Base-by-base conservation (phyloP, 1,139 yeast genomes). In the Oligophagozyma castellii region DNA sequence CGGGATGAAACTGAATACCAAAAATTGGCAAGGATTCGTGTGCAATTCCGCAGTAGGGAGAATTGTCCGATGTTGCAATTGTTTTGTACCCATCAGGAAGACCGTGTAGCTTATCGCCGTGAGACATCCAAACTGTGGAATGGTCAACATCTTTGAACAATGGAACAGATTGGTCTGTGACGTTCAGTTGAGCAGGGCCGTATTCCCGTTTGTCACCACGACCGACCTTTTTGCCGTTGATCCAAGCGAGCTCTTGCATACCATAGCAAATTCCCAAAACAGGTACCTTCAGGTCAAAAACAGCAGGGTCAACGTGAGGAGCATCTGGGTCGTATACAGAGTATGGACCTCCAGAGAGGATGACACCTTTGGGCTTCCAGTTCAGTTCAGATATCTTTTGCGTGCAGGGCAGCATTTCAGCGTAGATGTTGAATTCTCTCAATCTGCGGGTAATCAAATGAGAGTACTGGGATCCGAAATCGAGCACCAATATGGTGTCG, bases 1-100 rank as follows among this genome's bases (percentile, higher is more conserved):
- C 99, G 28, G 99, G 99, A 62, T 89, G 99, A 74, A 89, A 89
- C 64, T 89, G 99, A 48, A 89, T 80, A 56, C 98, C 99, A 59
- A 66, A 89, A 50, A 89, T 84, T 37, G 62, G 59, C 48, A 79
- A 73, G 32, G 64, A 53, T 53, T 69, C 73, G 59, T 84, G 76
- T 35, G 86, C 73, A 55, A 89, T 77, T 52, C 93, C 96, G 47
- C 95, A 93, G 62, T 56, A 92, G 31, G 98, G 98, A 26, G 96
- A 86, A 70, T 89, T 89, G 43, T 69, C 80, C 29, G 95, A 78
- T 29, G 84, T 74, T 29, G 96, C 99, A 37, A 86, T 86, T 37
- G 79, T 72, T 57, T 76, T 73, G 70, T 72, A 89, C 22, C 93
- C 95, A 28, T 70, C 67, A 50, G 99, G 99, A 46, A 89, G 68